Percentiles rank a stretch among this genome's conserved stretches.
Evolutionary conservation across 2,329 filamentous ascomycete species (phyloP).

Genomic region (Sarocladium oryzae): DNA sequence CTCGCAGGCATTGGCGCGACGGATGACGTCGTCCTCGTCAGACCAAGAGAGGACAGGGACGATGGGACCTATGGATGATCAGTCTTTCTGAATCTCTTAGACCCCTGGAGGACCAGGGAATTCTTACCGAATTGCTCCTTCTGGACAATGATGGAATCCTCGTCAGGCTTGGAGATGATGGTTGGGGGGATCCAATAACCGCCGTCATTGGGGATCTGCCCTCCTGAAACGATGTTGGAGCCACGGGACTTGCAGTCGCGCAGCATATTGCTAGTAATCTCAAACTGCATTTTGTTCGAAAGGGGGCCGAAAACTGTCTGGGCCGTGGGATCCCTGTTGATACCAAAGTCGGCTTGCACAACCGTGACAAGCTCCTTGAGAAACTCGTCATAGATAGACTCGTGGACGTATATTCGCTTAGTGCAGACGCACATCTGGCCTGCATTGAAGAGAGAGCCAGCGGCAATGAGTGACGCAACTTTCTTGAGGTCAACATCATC

Average conservation of each 20-base stretch:
- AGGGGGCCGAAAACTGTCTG: constrained; percentile 46
- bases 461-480: neutral
- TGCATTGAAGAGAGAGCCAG: constrained; percentile 39
- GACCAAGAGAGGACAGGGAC: constrained; percentile 55
- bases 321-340: neutral
- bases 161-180: constrained; percentile 48
- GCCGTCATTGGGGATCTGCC: constrained; percentile 20
- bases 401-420: constrained; percentile 54
- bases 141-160: constrained; percentile 41
- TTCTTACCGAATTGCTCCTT: constrained; percentile 39
- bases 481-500: constrained; percentile 2
- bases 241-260: constrained; percentile 38
- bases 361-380: constrained; percentile 25
- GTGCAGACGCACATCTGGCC: constrained; percentile 36
- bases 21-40: constrained; percentile 50
- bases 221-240: constrained; percentile 14
- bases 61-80: constrained; percentile 34
- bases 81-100: too few relatives aligned
- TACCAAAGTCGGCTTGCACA: constrained; percentile 1
- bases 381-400: constrained; percentile 49
- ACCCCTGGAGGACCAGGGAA: neutral
- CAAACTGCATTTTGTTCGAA: constrained; percentile 57
- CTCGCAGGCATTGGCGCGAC: constrained; percentile 42
- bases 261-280: constrained; percentile 35
- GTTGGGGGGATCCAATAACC: constrained; percentile 51